Evolutionary conservation across 441 rosid genomes (phyloP), one percentile per base, ranked within the genome.

Genomic region (Daphne laureola): DNA sequence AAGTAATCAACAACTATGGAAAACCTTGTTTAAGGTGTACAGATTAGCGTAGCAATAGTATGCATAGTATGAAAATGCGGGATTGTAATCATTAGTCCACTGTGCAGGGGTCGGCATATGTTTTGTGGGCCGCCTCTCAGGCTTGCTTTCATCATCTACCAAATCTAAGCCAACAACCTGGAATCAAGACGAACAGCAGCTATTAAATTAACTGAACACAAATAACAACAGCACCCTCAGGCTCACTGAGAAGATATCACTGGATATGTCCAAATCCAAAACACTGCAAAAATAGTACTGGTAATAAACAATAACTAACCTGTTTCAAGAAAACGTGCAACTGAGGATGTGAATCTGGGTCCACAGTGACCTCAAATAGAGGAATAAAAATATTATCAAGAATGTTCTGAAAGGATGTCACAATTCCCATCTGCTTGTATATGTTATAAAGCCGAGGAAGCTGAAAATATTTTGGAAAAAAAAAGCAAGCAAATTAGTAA

Each of bases 311-410:
- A 12, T 12, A 21, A 15, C 67, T 54, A 54, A 90, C 99, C 99
- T 93, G 93, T 62, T 90, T 90, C 73, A 93, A 68, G 61, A 90
- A 85, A 60, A 90, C 89, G 66, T 90, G 97, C 82, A 93, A 75
- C 78, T 93, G 99, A 55, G 99, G 96, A 73, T 90, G 99, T 27
- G 99, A 90, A 82, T 93, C 87, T 18, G 99, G 99, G 78, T 93
- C 94, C n/a, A 87, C 83, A 0, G 97, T 90, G 61, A 80, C 99
- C 82, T 93, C 99, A 68, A 93, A 90, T 43, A 93, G 85, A 38
- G 97, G 99, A 64, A 87, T 85, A 63, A 93, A 93, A 60, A 93
- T 82, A 68, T 93, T 93, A 77, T 93, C 97, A 26, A 93, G 89
- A 70, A 93, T 90, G 73, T 90, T 94, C 74, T 94, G 99, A 68